Conservation (phyloP, 257 asterid species). For the Galeopsis tetrahit region DNA sequence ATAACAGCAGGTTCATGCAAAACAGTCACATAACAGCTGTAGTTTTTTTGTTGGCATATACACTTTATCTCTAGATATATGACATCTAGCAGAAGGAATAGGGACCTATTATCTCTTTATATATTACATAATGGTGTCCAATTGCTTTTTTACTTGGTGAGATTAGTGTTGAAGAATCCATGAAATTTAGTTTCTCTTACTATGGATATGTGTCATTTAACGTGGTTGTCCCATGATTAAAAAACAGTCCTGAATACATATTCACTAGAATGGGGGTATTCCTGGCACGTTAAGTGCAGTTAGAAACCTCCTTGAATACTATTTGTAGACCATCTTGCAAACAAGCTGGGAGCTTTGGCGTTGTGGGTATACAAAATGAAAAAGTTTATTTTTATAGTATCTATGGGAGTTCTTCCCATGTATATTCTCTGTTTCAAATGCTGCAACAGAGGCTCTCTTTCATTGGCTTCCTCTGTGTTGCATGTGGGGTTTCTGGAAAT, state of each 20-base stretch:
- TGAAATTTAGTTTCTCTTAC: neutral
- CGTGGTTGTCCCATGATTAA: neutral
- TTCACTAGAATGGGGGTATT: neutral
- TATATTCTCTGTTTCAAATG: constrained; percentile 11
- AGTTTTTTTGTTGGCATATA: constrained; percentile 12
- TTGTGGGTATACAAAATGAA: constrained; percentile 14
- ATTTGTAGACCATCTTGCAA: constrained; percentile 6
- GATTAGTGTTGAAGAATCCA: constrained; percentile 18
- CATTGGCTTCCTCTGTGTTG: neutral
- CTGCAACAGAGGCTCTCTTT: constrained; percentile 8
- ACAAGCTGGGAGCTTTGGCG: neutral
- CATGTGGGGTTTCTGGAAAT: neutral
- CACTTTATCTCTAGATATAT: neutral
- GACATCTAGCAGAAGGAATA: constrained; percentile 7
- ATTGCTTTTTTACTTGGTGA: neutral
- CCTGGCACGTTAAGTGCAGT: constrained; percentile 11
- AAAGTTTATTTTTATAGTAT: constrained; percentile 8
- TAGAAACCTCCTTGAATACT: neutral
- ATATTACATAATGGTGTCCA: neutral
- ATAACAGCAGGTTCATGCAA: constrained; percentile 79
- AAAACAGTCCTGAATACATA: neutral
- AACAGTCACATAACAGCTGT: constrained; percentile 24
- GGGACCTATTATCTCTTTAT: neutral
- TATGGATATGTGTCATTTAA: neutral
- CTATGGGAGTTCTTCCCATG: neutral